These are phyloP conservation scores for Fusarium pilosicola DNA, from an alignment of 2,329 filamentous ascomycete genomes.

Conservation along the genomic window DNA sequence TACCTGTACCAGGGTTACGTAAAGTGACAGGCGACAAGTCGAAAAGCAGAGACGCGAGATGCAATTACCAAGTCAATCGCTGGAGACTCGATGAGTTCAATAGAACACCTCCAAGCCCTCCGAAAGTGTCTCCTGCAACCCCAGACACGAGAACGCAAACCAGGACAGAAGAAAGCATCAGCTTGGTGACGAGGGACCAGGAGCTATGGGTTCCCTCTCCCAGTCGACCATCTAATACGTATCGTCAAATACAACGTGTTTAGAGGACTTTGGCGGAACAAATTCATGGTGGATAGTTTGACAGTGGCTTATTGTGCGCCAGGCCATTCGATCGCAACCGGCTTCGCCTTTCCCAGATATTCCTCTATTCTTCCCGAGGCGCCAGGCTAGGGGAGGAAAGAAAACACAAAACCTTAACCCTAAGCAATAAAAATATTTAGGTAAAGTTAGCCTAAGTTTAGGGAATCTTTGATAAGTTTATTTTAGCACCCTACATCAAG, in stretches of 20 bases:
- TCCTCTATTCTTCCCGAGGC: not conserved
- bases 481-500: no score
- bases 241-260: not conserved
- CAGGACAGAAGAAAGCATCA: not conserved
- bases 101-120: fast-evolving
- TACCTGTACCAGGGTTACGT: not conserved
- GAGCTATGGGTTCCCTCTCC: not conserved
- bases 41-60: not conserved
- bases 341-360: not conserved
- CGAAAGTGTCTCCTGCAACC: fast-evolving
- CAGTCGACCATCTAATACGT: not conserved
- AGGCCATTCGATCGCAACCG: not conserved
- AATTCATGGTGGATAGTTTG: not conserved
- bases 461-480: no score
- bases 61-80: not conserved
- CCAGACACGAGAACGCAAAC: fast-evolving
- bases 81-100: not conserved
- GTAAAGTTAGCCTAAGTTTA: no score
- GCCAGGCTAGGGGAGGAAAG: no score
- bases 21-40: not conserved
- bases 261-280: not conserved
- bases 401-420: no score
- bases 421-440: no score
- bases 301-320: not conserved
- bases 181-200: fast-evolving